Evolutionary conservation across 139 green algal species (phyloP), one percentile per base, ranked within the genome.

Genomic region (Desmodesmus armatus): DNA sequence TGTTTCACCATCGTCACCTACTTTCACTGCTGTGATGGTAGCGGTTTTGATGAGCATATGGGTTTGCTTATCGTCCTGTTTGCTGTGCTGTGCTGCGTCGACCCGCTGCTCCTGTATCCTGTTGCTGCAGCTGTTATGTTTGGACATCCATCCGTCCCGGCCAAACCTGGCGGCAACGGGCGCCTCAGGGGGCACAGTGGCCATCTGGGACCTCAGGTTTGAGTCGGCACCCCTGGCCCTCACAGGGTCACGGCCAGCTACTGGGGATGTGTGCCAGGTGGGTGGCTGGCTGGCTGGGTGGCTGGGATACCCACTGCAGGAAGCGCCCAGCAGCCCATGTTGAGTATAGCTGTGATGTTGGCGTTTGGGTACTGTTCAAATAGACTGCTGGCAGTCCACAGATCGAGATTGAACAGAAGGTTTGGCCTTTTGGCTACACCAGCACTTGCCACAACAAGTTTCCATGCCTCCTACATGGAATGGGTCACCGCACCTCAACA

Each of bases 191-290:
- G 91, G 88, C 65, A 29, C 35, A 25, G 84, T 93, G 65, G 87
- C 90, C 27, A 58, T 93, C 31, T 94, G 91, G 91, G 91, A 94
- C 84, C 70, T 94, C 80, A 87, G 91, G 35, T 88, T 92, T n/a
- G 15, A 62, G 7, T n/a, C 71, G 3, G 35, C 47, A 19, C 90
- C 88, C 1, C 35, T 87, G 71, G 72, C 63, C 31, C 62, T 63
- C 31, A 44, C 80, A 21, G 80, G 35, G 1, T 40, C 35, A n/a
- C 53, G 76, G 31, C 47, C 29, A 23, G 53, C 17, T 27, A 31
- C 29, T 17, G 81, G 78, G 1, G 90, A 89, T 29, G 84, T 93
- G 13, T 92, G 88, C 86, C 86, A 93, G 90, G 90, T 93, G 66
- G 27, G 82, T 0, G 29, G 7, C 29, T 33, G 19, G 3, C 7